Base-by-base conservation (phyloP, 345 rosid genomes). In the Aquilaria yunnanensis region DNA sequence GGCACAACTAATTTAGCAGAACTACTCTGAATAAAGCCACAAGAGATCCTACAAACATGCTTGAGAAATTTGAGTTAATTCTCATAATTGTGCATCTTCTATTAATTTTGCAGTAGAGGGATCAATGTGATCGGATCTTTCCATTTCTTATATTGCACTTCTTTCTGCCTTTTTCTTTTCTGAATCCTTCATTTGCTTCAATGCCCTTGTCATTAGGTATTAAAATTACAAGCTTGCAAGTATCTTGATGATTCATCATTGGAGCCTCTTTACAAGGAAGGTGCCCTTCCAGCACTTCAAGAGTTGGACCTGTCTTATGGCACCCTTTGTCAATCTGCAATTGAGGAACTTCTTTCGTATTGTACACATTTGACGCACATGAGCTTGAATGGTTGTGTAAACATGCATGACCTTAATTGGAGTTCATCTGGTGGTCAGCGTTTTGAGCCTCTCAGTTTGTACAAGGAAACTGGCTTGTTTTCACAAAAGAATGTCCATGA, bases 351-450 rank as follows among this genome's bases (percentile, higher is more conserved):
- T 72, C 97, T 94, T 79, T 83, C 93, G 31, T 84, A 73, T 73
- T 90, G 97, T 78, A 89, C 92, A 10, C 93, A 87, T 70, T 86
- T 94, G 66, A 94, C 96, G 59, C 99, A 88, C 66, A 68, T 91
- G 78, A 90, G 97, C 80, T 84, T 94, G 84, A 91, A 87, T 59
- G 99, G 96, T 65, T 94, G 96, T 70, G 78, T 72, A 51, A 94
- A 91, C 70, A 83, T 94, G 96, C 97, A 91, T 71, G 96, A 94
- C 80, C 87, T 94, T 55, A 83, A 89, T 70, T 94, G 97, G 99
- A 88, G 83, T 70, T 73, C 74, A 63, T 68, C 63, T 75, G 76
- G 70, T 74, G 81, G 70, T 59, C 82, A 68, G 56, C 76, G 59
- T 60, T 58, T 79, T 61, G 80, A 78, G 70, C 59, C 72, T 16